Base-by-base conservation (phyloP, 139 green algal genomes). In the Tetraselmis chui region DNA sequence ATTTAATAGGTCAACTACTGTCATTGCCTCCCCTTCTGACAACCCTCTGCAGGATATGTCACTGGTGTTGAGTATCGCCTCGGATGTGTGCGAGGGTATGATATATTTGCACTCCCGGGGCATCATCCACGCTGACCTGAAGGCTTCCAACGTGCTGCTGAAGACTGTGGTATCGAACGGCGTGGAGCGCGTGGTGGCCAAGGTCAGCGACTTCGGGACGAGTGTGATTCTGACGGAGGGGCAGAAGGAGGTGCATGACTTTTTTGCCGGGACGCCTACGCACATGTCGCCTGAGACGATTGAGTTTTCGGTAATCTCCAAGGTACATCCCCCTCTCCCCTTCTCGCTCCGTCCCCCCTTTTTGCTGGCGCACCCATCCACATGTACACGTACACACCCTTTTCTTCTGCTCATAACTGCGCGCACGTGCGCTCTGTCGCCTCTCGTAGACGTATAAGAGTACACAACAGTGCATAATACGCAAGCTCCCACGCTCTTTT, bases 111-210 rank as follows among this genome's bases (percentile, higher is more conserved):
- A 97, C 86, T 79, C 84, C 76, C 90, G 91, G 83, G 91, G 91
- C 32, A 87, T 95, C 29, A 84, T 96, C 31, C 93, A 96, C 81
- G 90, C 91, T 79, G 93, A 95, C 83, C 80, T 95, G 28, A 95
- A 95, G 86, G 84, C 88, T 2, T 80, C 79, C 1, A 96, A 96
- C 77, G 92, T 95, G 81, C 82, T 95, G 89, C 87, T 95, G 2
- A 91, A 89, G 75, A 87, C 81, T 74, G 84, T 67, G 24, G 28
- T 29, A 84, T 81, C 32, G 30, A 58, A 25, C 28, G 31, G 25
- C 18, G 45, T 67, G 45, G 45, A 67, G 45, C 45, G 45, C 45
- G 45, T 67, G 45, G 45, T 67, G 45, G 75, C 88, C 78, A 97
- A 97, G 89, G 85, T 94, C 28, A 88, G 83, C 2, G 93, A 96